These are phyloP conservation scores for Pythium utonaiense DNA, from an alignment of 352 stramenopile genomes.

Conservation along the genomic window DNA sequence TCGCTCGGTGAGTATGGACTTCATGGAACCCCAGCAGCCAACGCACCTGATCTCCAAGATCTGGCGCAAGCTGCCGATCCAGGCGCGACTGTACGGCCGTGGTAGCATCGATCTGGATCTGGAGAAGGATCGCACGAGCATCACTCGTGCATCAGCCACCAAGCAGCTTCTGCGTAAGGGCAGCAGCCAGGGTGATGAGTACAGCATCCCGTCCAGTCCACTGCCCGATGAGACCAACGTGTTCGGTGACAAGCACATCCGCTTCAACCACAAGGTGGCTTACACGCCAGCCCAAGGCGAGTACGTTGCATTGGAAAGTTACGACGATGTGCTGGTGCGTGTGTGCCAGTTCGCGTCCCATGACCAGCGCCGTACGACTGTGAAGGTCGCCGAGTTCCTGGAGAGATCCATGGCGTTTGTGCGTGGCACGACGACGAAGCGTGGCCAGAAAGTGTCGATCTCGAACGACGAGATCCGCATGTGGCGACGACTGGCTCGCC, in stretches of 20 bases:
- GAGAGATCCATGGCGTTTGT: slow-evolving; percentile 71
- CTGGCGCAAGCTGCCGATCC: slow-evolving; percentile 75
- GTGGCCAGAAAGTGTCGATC: slow-evolving; percentile 68
- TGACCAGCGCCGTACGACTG: slow-evolving; percentile 62
- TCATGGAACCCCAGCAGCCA: slow-evolving; percentile 64
- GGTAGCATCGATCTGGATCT: slow-evolving; percentile 28
- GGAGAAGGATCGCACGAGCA: slow-evolving; percentile 28
- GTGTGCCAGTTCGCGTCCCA: slow-evolving; percentile 64
- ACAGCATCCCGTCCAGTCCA: slow-evolving; percentile 29
- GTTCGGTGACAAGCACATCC: slow-evolving; percentile 46
- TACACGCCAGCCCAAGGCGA: slow-evolving; percentile 31
- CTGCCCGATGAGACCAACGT: slow-evolving; percentile 42
- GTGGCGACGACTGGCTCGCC: slow-evolving; percentile 64
- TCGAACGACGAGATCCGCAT: slow-evolving; percentile 82
- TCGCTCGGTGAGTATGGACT: slow-evolving; percentile 73
- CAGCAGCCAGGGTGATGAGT: slow-evolving; percentile 14
- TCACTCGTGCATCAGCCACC: slow-evolving; percentile 23
- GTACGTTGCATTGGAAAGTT: slow-evolving; percentile 63
- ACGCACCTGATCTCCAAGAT: slow-evolving; percentile 77
- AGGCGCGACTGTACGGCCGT: slow-evolving; percentile 42
- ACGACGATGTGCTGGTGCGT: slow-evolving; percentile 72
- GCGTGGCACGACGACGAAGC: slow-evolving; percentile 60
- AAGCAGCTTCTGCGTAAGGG: slow-evolving; percentile 15
- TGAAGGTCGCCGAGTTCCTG: slow-evolving; percentile 76
- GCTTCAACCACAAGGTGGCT: slow-evolving; percentile 32